Evolutionary conservation across 441 rosid genomes (phyloP).

Genomic region (Pelargonium myrrhifolium): DNA sequence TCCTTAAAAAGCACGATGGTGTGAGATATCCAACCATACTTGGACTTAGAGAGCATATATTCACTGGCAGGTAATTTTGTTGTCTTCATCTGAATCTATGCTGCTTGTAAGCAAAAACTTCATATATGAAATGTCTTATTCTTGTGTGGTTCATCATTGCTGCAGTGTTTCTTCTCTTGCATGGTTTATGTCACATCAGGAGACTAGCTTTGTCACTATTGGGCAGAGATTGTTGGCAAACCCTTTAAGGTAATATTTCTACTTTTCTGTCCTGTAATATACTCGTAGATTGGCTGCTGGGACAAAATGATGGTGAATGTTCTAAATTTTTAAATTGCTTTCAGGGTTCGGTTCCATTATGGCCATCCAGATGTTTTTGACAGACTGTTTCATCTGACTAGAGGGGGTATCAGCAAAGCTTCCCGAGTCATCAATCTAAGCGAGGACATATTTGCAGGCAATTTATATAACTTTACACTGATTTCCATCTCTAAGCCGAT

Average conservation of each 20-base stretch:
- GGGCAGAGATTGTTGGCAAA: constrained; percentile 95
- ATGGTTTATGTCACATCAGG: constrained; percentile 99
- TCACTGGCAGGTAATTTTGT: constrained; percentile 78
- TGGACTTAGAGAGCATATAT: constrained; percentile 97
- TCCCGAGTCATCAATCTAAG: constrained; percentile 93
- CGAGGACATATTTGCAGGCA: constrained; percentile 98
- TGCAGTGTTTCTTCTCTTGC: constrained; percentile 99
- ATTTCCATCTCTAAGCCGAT: neutral
- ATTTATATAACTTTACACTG: constrained; percentile 14
- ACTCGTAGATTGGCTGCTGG: neutral
- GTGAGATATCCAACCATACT: constrained; percentile 85
- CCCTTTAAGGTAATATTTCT: constrained; percentile 70
- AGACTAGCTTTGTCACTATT: constrained; percentile 97
- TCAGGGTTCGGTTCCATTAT: constrained; percentile 88
- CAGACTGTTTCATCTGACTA: constrained; percentile 87
- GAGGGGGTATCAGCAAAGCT: constrained; percentile 99
- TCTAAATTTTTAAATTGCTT: constrained; percentile 13
- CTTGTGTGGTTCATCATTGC: neutral
- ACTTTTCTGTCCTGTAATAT: neutral
- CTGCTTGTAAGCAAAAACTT: constrained; percentile 7
- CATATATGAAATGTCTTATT: neutral
- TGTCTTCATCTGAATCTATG: constrained; percentile 1
- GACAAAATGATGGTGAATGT: constrained; percentile 1
- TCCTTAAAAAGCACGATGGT: constrained; percentile 89
- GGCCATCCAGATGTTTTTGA: constrained; percentile 48